phyloP scores from a whole-genome alignment of 352 stramenopile genomes.

The Phytophthora vignae region DNA sequence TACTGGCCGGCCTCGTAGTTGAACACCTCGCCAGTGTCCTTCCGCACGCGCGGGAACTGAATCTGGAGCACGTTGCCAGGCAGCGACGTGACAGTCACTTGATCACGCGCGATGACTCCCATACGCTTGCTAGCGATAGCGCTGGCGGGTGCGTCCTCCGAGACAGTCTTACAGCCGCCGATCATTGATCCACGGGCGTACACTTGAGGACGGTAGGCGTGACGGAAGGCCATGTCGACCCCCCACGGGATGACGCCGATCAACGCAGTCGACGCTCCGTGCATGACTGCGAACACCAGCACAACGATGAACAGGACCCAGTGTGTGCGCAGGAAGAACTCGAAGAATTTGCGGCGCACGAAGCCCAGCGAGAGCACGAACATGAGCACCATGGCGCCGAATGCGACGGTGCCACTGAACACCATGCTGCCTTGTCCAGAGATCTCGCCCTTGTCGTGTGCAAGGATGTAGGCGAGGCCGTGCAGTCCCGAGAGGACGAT shows the following conservation, averaged over 20 bases:
- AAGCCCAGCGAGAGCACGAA: slow-evolving; percentile 41
- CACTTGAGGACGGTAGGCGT: slow-evolving; percentile 30
- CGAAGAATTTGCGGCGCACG: slow-evolving; percentile 58
- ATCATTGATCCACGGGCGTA: slow-evolving; percentile 31
- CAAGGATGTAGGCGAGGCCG: slow-evolving; percentile 51
- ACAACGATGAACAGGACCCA: slow-evolving; percentile 62
- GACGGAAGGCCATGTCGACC: slow-evolving; percentile 49
- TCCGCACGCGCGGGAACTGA: slow-evolving; percentile 39
- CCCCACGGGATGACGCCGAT: slow-evolving; percentile 43
- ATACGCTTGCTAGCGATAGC: slow-evolving; percentile 13
- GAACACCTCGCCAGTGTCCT: slow-evolving; percentile 46
- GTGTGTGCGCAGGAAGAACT: slow-evolving; percentile 61
- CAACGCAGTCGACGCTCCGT: slow-evolving; percentile 43
- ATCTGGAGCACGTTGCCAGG: slow-evolving; percentile 44
- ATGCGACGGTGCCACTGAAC: slow-evolving; percentile 28
- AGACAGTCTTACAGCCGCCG: slow-evolving; percentile 12
- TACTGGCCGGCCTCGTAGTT: slow-evolving; percentile 65
- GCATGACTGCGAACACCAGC: slow-evolving; percentile 50
- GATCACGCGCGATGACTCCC: slow-evolving; percentile 36
- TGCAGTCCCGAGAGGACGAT: slow-evolving; percentile 51
- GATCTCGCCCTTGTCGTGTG: slow-evolving; percentile 25
- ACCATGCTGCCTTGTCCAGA: slow-evolving; percentile 37
- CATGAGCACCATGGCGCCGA: slow-evolving; percentile 47
- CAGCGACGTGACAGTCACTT: slow-evolving; percentile 23
- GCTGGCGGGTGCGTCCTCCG: slow-evolving; percentile 24